phyloP scores from a whole-genome alignment of 2,329 filamentous ascomycete genomes.

The Pyricularia pennisetigena region DNA sequence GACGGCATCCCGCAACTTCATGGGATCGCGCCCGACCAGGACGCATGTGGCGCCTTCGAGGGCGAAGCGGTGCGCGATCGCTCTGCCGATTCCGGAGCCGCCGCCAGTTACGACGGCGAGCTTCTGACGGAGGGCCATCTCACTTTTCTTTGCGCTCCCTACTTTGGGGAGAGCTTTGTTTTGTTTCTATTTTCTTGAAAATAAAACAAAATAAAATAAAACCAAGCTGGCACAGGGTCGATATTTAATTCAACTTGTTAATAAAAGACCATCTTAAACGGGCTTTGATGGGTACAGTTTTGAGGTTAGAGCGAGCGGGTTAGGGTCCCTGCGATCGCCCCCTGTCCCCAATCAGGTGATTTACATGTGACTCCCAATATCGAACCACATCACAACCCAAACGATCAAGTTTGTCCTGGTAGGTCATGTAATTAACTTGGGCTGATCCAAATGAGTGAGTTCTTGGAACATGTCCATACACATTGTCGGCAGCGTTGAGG shows the following conservation, averaged over 20 bases:
- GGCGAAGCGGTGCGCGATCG: constrained; percentile 59
- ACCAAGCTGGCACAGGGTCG: too few relatives aligned
- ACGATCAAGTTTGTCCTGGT: not conserved
- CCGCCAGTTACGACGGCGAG: constrained; percentile 58
- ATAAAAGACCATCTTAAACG: too few relatives aligned
- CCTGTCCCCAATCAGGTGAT: not conserved
- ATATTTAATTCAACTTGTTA: too few relatives aligned
- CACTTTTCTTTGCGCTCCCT: not conserved
- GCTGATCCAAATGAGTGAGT: not conserved
- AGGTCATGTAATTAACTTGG: not conserved
- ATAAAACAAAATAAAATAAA: too few relatives aligned
- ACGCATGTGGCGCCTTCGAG: constrained; percentile 48
- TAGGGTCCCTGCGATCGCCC: not conserved
- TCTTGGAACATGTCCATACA: not conserved
- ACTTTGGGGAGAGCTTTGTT: not conserved
- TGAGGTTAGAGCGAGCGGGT: not conserved
- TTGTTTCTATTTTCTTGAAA: too few relatives aligned
- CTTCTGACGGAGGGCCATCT: constrained; percentile 17
- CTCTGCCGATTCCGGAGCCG: constrained; percentile 59
- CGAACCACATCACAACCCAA: not conserved
- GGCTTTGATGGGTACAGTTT: not conserved
- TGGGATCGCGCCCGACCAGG: constrained; percentile 47
- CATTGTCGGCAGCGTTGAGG: not conserved
- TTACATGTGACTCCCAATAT: not conserved
- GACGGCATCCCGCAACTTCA: constrained; percentile 30